Base-by-base conservation (phyloP, 441 rosid genomes). In the Raphanus hybrid region DNA sequence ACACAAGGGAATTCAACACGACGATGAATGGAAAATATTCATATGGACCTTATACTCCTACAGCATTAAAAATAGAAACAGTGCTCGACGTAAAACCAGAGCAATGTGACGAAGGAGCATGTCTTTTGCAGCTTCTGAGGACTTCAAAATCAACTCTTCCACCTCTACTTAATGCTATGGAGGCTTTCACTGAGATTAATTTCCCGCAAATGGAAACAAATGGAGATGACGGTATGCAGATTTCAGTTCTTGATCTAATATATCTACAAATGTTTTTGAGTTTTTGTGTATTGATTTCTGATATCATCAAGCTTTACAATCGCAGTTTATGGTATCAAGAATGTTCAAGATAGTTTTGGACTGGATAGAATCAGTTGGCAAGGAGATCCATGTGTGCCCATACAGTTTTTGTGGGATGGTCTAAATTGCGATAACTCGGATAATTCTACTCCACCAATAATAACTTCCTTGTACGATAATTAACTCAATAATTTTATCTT, bases 351-450 rank as follows among this genome's bases (percentile, higher is more conserved):
- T 26, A 34, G 29, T 39, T 80, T 62, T 60, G 80, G 65, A 12
- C 23, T 80, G 55, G 69, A 26, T 20, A 72, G 6, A 68, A 72
- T 67, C 18, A 83, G 69, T 58, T 86, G 87, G 90, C 79, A 50
- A 63, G 88, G 86, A 8, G 88, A 86, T 78, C 90, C 88, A 4
- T 86, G 90, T 41, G 79, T 69, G 0, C 88, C 82, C 0, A 64
- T 45, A 58, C 50, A 45, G 27, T 83, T 64, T 69, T 2, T 67
- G 50, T 85, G 90, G 88, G 76, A 83, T 3, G 88, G 88, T 37
- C 66, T 87, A 29, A 74, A 60, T 4, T 87, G 88, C 83, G 70
- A 70, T 60, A 35, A 59, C 20, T 4, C 60, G 0, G 69, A 52
- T 45, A 70, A 1, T 5, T 77, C 66, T 12, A 26, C 52, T 2